Percentiles rank a stretch among this genome's conserved stretches.
Evolutionary conservation across 225 moss, liverwort and hornwort genomes (phyloP).

Genomic region (Lunularia cruciata): DNA sequence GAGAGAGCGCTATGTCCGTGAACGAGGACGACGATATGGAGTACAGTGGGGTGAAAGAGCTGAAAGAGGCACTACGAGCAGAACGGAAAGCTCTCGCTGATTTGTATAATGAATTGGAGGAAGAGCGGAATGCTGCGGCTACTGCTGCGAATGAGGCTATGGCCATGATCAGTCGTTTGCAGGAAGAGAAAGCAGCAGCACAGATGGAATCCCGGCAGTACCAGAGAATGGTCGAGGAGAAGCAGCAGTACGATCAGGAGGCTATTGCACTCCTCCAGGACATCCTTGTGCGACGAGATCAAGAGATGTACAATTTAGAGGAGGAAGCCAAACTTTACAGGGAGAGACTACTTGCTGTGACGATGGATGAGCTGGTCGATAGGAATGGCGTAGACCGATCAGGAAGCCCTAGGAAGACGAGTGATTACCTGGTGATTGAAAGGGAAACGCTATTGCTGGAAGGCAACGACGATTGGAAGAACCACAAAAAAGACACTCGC

Average conservation of each 20-base stretch:
- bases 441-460: conserved; percentile 33
- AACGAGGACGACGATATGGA: conserved; percentile 15
- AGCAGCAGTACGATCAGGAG: conserved; percentile 63
- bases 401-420: conserved; percentile 7
- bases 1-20: background rate
- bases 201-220: conserved; percentile 83
- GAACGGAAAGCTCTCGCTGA: conserved; percentile 52
- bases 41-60: conserved; percentile 27
- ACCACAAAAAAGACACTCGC: conserved; percentile 3
- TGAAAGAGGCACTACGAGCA: conserved; percentile 43
- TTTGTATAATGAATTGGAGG: conserved; percentile 68
- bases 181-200: conserved; percentile 77
- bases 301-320: conserved; percentile 42
- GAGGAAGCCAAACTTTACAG: conserved; percentile 39
- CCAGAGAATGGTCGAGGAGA: conserved; percentile 78
- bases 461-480: conserved; percentile 32
- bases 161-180: conserved; percentile 87
- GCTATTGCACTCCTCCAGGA: conserved; percentile 59
- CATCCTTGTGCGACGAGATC: conserved; percentile 46
- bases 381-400: background rate
- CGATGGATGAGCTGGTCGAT: conserved; percentile 20
- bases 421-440: conserved; percentile 36
- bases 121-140: conserved; percentile 74
- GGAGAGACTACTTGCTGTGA: conserved; percentile 20
- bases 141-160: conserved; percentile 77